Conservation (phyloP, 169 alveolate genomes). For the Plasmodium vinckei region DNA sequence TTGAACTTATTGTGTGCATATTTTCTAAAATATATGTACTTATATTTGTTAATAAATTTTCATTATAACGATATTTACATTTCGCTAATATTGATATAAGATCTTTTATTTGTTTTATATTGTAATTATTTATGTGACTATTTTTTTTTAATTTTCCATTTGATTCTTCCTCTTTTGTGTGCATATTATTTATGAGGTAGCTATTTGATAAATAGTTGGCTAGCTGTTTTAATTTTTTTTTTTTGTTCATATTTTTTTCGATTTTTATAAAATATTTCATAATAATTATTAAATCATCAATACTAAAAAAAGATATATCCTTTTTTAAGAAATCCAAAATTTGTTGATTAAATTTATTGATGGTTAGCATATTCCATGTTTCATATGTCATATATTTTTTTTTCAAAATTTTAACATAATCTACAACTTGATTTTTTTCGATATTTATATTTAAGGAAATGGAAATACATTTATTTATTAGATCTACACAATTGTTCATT, state of each 20-base stretch:
- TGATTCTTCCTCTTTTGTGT: no score
- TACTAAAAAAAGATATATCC: background rate
- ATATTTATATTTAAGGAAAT: background rate
- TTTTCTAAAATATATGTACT: slow-evolving; percentile 7
- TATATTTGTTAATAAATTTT: background rate
- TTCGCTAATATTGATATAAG: slow-evolving; percentile 3
- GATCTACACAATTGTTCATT: background rate
- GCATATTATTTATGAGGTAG: no score
- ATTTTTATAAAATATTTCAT: slow-evolving; percentile 3
- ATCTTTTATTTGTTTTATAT: background rate
- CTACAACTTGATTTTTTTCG: background rate
- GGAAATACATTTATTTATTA: background rate
- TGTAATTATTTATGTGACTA: background rate
- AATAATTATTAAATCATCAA: slow-evolving; percentile 15
- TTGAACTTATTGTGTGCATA: slow-evolving; percentile 25
- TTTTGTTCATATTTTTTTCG: background rate
- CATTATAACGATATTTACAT: slow-evolving; percentile 9
- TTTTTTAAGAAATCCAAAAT: background rate
- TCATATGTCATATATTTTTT: background rate
- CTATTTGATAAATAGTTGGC: no score
- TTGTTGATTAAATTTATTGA: background rate
- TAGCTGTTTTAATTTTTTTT: background rate
- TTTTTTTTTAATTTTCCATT: no score
- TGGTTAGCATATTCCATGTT: background rate
- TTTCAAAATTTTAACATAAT: background rate